Base-by-base conservation (phyloP, 1,284 basidiomycete species). In the Boletus hoseneyae region DNA sequence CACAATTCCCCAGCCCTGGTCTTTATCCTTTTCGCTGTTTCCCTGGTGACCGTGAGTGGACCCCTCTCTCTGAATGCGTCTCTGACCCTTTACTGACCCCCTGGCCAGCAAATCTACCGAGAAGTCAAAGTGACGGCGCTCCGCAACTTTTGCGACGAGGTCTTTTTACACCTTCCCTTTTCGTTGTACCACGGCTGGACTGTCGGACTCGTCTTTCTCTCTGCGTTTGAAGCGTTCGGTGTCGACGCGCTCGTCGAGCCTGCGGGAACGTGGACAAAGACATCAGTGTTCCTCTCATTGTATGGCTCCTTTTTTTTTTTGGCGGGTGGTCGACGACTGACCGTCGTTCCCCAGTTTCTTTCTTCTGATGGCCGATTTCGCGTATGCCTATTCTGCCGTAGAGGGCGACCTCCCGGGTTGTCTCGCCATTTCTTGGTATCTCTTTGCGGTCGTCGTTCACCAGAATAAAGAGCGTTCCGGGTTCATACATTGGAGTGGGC, bases 121-220 rank as follows among this genome's bases (percentile, higher is more conserved):
- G 76, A 90, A 56, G 85, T 96, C 66, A 95, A 94, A 73, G 87
- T 85, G 64, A 80, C 83, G 58, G 68, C 79, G 43, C 70, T 87
- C 41, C 76, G 85, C 65, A 80, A 71, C 57, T 67, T 81, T 37
- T 74, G 76, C 36, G 90, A 93, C 59, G 92, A 95, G 65, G 70
- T 91, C 51, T 89, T 88, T 57, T 66, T 91, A 33, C 88, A 91
- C 62, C 81, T 91, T 6, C 93, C 93, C 3, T 94, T 95, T 77
- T 93, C 90, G 21, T 77, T 95, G 52, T 97, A 90, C 73, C 94
- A 97, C 68, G 93, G 93, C 47, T 96, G 93, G 87, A 90, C 90
- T 6, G 92, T 92, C 50, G 84, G 92, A 39, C 83, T 97, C 53
- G 84, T 96, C 59, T 79, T 97, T 58, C 75, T 96, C 54, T 87